Evolutionary conservation across 73 alveolate genomes (phyloP).

Genomic region (Stentor coeruleus): DNA sequence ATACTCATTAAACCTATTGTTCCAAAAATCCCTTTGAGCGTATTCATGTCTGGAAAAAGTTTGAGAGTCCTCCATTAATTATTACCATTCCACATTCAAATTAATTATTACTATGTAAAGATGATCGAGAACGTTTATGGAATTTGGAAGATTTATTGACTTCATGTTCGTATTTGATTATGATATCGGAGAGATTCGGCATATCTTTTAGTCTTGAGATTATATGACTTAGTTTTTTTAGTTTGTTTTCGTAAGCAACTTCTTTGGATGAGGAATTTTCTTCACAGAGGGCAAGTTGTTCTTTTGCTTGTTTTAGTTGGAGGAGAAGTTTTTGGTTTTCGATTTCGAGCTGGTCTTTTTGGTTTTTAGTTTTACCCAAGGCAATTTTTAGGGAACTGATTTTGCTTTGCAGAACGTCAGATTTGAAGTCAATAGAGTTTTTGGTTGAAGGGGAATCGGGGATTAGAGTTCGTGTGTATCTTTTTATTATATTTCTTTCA

Average conservation of each 20-base stretch:
- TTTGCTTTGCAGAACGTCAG: not conserved
- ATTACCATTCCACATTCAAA: too few relatives aligned
- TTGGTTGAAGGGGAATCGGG: not conserved
- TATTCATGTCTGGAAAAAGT: constrained; percentile 47
- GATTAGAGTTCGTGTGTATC: not conserved
- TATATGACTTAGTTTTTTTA: too few relatives aligned
- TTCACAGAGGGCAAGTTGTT: not conserved
- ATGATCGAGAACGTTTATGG: not conserved
- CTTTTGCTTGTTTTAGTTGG: not conserved
- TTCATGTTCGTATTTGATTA: too few relatives aligned
- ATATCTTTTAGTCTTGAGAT: too few relatives aligned
- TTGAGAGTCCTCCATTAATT: not conserved
- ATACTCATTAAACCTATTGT: constrained; percentile 46
- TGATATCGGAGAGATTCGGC: too few relatives aligned
- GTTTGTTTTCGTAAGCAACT: not conserved
- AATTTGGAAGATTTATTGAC: not conserved
- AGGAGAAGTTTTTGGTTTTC: not conserved
- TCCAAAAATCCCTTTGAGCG: constrained; percentile 57
- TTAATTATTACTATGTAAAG: too few relatives aligned
- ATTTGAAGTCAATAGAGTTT: not conserved
- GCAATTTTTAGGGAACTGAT: not conserved
- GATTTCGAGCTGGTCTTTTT: not conserved
- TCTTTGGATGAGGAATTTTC: not conserved
- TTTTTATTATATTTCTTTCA: not conserved
- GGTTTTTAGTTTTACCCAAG: not conserved